Base-by-base conservation (phyloP, 768 basidiomycete genomes). In the Lepiota brunneoincarnata region DNA sequence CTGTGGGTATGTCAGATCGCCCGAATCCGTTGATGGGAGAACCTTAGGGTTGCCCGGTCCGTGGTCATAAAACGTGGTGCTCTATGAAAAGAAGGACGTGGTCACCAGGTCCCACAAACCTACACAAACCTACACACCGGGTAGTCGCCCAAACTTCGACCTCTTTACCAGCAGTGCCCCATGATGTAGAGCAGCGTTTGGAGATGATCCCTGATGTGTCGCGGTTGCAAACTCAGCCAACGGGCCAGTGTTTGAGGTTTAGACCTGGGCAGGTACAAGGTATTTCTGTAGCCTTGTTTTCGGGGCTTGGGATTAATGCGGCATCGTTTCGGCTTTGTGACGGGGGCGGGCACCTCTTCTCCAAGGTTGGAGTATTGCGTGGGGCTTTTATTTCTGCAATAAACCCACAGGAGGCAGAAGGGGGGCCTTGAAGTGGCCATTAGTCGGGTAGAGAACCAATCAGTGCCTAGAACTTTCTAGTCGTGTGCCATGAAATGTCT, bases 401-500 rank as follows among this genome's bases (percentile, higher is more conserved):
- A 34, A 31, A 12, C 35, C 45, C 45, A 31, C 20, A 47, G 9
- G 45, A 35, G 14, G 18, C 45, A 28, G 45, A 47, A 35, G 10
- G 17, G 31, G 31, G 34, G 21, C 15, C 10, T 35, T 47, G 18
- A 14, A n/a, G 45, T 24, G n/a, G 23, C 24, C 43, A 17, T 12
- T 17, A 17, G 26, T 28, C 26, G 26, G 26, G 6, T 10, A 28
- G n/a, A 21, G n/a, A 28, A 38, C 51, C 43, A 54, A 54, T 54
- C 43, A 39, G 12, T 5, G 36, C 17, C 7, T 38, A n/a, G 23
- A 18, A 17, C 38, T 54, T 46, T 54, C 10, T 17, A 26, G 52
- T 54, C 52, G 52, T 45, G 52, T 54, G 52, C 52, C 49, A 38
- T 24, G 14, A 49, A 38, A 24, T 12, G 31, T 9, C 31, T 31